Evolutionary conservation across 169 alveolate genomes (phyloP).

Genomic region (Plasmodium reichenowi): DNA sequence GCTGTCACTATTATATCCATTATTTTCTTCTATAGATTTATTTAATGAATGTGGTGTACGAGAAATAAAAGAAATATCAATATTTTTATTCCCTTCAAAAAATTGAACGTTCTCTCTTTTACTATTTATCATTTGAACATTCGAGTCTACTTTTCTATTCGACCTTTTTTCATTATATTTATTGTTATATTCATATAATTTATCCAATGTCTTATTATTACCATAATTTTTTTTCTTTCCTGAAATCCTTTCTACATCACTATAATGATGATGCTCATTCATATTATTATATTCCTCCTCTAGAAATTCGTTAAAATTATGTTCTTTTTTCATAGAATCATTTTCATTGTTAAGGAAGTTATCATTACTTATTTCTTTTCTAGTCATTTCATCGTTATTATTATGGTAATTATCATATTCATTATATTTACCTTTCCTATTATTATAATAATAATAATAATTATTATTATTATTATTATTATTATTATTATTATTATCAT

Average conservation of each 20-base stretch:
- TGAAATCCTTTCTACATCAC: slow-evolving; percentile 16
- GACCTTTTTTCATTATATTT: neutral
- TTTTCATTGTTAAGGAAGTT: slow-evolving; percentile 1
- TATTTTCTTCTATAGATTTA: slow-evolving; percentile 13
- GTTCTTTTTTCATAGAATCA: slow-evolving; percentile 57
- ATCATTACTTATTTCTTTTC: slow-evolving; percentile 10
- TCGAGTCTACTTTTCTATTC: neutral
- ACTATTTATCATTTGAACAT: neutral
- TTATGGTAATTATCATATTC: neutral
- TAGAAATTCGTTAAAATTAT: slow-evolving; percentile 63
- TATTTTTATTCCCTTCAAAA: neutral
- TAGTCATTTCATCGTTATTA: neutral
- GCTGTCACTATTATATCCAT: slow-evolving; percentile 74
- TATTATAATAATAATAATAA: neutral
- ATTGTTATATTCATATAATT: slow-evolving; percentile 33
- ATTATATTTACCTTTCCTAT: neutral
- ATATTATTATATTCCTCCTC: slow-evolving; percentile 38
- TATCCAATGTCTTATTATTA: slow-evolving; percentile 38
- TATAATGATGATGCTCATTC: slow-evolving; percentile 44
- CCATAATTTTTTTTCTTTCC: neutral
- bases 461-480: neutral
- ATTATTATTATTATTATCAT: neutral
- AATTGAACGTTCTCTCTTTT: neutral
- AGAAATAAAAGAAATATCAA: neutral
- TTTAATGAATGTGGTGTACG: neutral